A percentile compares a stretch with the other conserved stretches of the same genome.
phyloP scores from a whole-genome alignment of 441 rosid species.

The Codiaeum variegatum region DNA sequence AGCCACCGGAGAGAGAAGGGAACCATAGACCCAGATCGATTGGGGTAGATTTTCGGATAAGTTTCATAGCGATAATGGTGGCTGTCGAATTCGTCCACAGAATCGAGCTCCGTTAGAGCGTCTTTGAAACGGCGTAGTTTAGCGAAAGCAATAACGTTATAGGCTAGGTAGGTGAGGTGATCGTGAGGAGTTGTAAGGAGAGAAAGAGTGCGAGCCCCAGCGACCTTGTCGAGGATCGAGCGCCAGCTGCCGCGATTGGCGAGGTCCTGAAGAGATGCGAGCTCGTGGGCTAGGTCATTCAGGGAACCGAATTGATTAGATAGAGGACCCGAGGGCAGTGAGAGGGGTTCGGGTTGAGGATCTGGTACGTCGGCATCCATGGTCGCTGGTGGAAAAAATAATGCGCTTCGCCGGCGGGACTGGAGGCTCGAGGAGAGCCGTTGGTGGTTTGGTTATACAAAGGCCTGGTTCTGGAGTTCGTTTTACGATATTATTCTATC shows the following conservation, averaged over 20 bases:
- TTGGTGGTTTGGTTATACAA: background rate
- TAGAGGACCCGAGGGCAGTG: slow-evolving; percentile 39
- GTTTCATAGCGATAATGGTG: slow-evolving; percentile 66
- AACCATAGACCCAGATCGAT: slow-evolving; percentile 72
- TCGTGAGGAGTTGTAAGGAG: slow-evolving; percentile 69
- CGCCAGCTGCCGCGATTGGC: slow-evolving; percentile 81
- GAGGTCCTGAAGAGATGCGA: slow-evolving; percentile 72
- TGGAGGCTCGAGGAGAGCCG: background rate
- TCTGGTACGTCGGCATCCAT: slow-evolving; percentile 12
- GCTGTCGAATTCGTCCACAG: slow-evolving; percentile 69
- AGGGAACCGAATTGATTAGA: slow-evolving; percentile 53
- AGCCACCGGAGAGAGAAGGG: slow-evolving; percentile 88
- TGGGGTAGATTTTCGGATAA: slow-evolving; percentile 59
- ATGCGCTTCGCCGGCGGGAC: background rate
- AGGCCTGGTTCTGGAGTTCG: background rate
- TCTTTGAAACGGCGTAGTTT: slow-evolving; percentile 81
- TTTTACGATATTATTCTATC: too few species aligned
- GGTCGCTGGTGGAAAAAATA: background rate
- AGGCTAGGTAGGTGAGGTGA: slow-evolving; percentile 72
- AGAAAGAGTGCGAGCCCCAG: slow-evolving; percentile 53
- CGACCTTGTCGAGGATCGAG: slow-evolving; percentile 65
- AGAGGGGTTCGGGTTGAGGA: background rate
- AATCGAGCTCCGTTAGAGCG: slow-evolving; percentile 58
- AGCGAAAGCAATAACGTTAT: slow-evolving; percentile 62
- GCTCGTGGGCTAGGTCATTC: slow-evolving; percentile 70